phyloP scores from a whole-genome alignment of 2,329 filamentous ascomycete species.

The Xylaria digitata region DNA sequence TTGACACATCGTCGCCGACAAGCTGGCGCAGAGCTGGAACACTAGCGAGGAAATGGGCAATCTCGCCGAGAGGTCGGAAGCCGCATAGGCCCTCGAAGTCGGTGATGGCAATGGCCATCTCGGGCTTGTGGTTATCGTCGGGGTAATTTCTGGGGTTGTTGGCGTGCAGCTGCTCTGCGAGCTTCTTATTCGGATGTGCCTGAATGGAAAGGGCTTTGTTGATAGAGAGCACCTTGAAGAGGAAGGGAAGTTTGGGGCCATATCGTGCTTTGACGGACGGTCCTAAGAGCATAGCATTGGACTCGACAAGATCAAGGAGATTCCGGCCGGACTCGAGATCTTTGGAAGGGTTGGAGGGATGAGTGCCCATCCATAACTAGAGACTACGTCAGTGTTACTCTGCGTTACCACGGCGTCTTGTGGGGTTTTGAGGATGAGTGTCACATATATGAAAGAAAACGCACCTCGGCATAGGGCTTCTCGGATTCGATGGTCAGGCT shows the following conservation, averaged over 20 bases:
- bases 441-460: conserved; percentile 36
- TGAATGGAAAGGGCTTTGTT: conserved; percentile 97
- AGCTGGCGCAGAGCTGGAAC: conserved; percentile 73
- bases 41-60: conserved; percentile 77
- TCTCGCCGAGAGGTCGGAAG: conserved; percentile 88
- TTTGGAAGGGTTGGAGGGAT: conserved; percentile 94
- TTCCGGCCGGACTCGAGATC: conserved; percentile 85
- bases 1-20: conserved; percentile 72
- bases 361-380: conserved; percentile 98
- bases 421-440: too few species aligned
- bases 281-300: conserved; percentile 86
- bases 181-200: conserved; percentile 94
- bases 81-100: conserved; percentile 96
- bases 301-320: conserved; percentile 86
- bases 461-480: conserved; percentile 93
- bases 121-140: conserved; percentile 99
- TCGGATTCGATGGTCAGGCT: conserved; percentile 83
- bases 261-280: conserved; percentile 78
- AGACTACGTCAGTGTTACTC: conserved; percentile 19
- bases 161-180: conserved; percentile 87
- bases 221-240: conserved; percentile 98
- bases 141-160: conserved; percentile 94
- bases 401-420: neutral
- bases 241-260: conserved; percentile 86
- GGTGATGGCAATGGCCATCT: conserved; percentile 98